phyloP scores from a whole-genome alignment of 2,329 filamentous ascomycete species.

The Aquanectria penicillioides region DNA sequence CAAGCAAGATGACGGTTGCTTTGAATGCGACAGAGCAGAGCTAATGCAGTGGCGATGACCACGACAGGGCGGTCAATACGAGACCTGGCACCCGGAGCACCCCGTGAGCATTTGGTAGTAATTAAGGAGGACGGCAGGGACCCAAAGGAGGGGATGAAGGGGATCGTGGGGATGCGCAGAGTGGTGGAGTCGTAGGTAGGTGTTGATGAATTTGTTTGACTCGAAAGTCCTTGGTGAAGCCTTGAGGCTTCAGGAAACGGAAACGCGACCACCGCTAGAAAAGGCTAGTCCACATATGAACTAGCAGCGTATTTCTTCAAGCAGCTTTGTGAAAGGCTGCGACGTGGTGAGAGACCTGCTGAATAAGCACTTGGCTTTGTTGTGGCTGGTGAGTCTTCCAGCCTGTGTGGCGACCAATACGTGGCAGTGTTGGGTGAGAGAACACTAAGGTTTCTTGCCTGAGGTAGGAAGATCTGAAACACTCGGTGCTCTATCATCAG shows the following conservation, averaged over 20 bases:
- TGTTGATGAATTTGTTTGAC: conserved; percentile 42
- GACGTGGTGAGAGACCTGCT: conserved; percentile 7
- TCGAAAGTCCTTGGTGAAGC: conserved; percentile 36
- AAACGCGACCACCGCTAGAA: conserved; percentile 32
- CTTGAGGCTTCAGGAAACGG: conserved; percentile 33
- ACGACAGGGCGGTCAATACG: conserved; percentile 45
- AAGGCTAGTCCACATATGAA: background rate
- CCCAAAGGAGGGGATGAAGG: conserved; percentile 28
- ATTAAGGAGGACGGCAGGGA: conserved; percentile 32
- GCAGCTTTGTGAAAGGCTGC: too few species aligned
- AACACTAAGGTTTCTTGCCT: background rate
- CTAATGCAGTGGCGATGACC: conserved; percentile 33
- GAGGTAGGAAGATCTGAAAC: background rate
- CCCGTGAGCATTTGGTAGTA: conserved; percentile 45
- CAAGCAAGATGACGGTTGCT: conserved; percentile 13
- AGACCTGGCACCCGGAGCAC: conserved; percentile 47
- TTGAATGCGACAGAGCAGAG: conserved; percentile 31
- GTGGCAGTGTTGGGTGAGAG: background rate
- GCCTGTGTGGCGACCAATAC: background rate
- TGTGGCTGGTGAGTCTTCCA: background rate
- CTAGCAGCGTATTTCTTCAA: too few species aligned
- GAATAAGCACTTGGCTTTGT: conserved; percentile 19
- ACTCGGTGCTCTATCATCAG: background rate
- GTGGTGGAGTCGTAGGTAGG: conserved; percentile 28
- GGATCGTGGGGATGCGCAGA: conserved; percentile 31